phyloP scores from a whole-genome alignment of 352 stramenopile species.

The Globisporangium nodosum region DNA sequence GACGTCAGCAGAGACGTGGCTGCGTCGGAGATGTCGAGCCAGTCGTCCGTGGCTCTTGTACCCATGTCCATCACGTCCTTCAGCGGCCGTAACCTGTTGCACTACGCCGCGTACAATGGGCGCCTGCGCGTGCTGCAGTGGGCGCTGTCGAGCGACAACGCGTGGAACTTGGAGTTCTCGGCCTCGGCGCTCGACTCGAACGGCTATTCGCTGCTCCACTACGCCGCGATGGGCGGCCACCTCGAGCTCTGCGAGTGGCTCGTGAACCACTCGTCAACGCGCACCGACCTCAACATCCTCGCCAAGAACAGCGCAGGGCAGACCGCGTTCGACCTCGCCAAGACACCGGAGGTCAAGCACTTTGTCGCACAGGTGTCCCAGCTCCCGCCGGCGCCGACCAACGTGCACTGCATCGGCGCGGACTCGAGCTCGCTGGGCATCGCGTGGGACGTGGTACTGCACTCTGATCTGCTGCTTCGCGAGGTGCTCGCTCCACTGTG shows the following conservation, averaged over 20 bases:
- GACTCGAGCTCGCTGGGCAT: slow-evolving; percentile 48
- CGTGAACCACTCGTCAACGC: slow-evolving; percentile 33
- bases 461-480: slow-evolving; percentile 20
- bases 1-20: not conserved
- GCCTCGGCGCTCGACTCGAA: slow-evolving; percentile 41
- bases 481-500: slow-evolving; percentile 37
- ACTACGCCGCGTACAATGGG: slow-evolving; percentile 68
- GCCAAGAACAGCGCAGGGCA: slow-evolving; percentile 37
- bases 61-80: slow-evolving; percentile 48
- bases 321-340: slow-evolving; percentile 37
- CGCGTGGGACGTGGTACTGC: slow-evolving; percentile 42
- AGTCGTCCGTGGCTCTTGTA: slow-evolving; percentile 5
- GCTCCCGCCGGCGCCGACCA: slow-evolving; percentile 24
- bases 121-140: slow-evolving; percentile 41
- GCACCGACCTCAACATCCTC: slow-evolving; percentile 35
- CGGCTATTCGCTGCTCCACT: slow-evolving; percentile 60
- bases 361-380: slow-evolving; percentile 39
- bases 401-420: slow-evolving; percentile 39
- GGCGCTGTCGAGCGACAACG: slow-evolving; percentile 30
- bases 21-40: not conserved
- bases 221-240: slow-evolving; percentile 54
- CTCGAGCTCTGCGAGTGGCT: slow-evolving; percentile 57
- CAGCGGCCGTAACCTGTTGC: slow-evolving; percentile 54
- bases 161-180: slow-evolving; percentile 18
- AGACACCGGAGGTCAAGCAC: slow-evolving; percentile 23